Conservation (phyloP, 371 early-diverging fungal species). For the Haplosporangium sp. region DNA sequence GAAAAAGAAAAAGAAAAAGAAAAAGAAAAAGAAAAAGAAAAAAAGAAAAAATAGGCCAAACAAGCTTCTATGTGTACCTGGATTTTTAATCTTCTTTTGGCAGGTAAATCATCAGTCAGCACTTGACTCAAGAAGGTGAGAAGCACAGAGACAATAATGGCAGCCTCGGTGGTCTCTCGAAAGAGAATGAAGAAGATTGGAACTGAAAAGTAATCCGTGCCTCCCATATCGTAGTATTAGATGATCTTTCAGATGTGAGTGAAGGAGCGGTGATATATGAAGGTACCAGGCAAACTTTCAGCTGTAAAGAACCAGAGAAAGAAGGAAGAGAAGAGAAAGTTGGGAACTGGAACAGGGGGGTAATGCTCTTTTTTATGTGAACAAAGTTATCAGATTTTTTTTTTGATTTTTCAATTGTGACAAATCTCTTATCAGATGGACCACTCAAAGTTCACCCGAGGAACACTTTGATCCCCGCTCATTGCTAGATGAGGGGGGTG, state of each 20-base stretch:
- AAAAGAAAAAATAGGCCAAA: background rate
- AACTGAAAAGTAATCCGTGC: constrained; percentile 64
- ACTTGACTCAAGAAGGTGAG: constrained; percentile 74
- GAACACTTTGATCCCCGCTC: background rate
- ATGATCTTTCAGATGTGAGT: background rate
- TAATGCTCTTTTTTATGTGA: background rate
- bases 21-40: background rate
- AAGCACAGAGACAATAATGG: constrained; percentile 84
- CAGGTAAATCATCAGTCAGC: constrained; percentile 18
- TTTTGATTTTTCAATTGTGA: no score
- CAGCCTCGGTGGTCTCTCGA: constrained; percentile 86
- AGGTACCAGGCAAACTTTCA: no score
- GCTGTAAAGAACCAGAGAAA: background rate
- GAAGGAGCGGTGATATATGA: background rate
- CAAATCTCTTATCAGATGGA: no score
- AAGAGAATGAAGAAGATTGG: constrained; percentile 87
- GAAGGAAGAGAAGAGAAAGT: background rate
- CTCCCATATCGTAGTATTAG: constrained; percentile 11
- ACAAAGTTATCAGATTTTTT: background rate
- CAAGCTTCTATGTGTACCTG: constrained; percentile 20
- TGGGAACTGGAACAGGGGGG: background rate
- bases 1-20: background rate
- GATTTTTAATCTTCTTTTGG: constrained; percentile 20
- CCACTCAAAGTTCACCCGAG: constrained; percentile 8
- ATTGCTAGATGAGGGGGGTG: background rate